These are phyloP conservation scores for Rhynchospora pubera DNA, from an alignment of 176 grass and related monocot species.

Conservation along the genomic window DNA sequence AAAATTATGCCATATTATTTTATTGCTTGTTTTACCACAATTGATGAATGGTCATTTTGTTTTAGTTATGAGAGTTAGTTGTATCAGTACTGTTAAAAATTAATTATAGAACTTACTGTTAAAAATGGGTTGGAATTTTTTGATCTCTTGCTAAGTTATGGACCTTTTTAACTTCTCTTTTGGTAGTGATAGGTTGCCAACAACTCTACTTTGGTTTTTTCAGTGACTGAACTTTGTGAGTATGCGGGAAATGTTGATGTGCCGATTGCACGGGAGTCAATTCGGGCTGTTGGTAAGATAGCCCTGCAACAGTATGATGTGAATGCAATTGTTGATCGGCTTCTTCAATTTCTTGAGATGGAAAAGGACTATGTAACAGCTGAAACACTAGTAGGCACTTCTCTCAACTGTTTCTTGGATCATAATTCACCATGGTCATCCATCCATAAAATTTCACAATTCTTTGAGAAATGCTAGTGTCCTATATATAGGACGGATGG, in stretches of 20 bases:
- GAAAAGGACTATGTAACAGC: slow-evolving; percentile 98
- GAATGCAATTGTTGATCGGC: slow-evolving; percentile 95
- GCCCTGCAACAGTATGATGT: slow-evolving; percentile 97
- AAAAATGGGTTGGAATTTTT: not conserved
- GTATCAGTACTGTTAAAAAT: not conserved
- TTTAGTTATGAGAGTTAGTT: not conserved
- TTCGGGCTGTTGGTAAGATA: slow-evolving; percentile 97
- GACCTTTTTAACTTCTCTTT: slow-evolving; percentile 17
- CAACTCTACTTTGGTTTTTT: not conserved
- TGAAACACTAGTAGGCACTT: slow-evolving; percentile 75
- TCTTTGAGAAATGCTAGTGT: too few relatives aligned
- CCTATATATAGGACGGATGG: too few relatives aligned
- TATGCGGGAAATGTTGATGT: slow-evolving; percentile 98
- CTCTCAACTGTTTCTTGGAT: not conserved
- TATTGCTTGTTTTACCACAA: not conserved
- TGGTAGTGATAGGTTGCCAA: not conserved
- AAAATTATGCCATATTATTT: too few relatives aligned
- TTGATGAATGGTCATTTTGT: not conserved
- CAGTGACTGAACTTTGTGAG: slow-evolving; percentile 98
- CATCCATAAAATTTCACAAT: not conserved
- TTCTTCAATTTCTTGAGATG: slow-evolving; percentile 99
- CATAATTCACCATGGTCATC: not conserved
- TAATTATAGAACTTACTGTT: not conserved
- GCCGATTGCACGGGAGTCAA: slow-evolving; percentile 92
- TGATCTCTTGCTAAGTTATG: not conserved